These are phyloP conservation scores for Solanum dulcamara DNA, from an alignment of 257 asterid genomes.

Conservation along the genomic window DNA sequence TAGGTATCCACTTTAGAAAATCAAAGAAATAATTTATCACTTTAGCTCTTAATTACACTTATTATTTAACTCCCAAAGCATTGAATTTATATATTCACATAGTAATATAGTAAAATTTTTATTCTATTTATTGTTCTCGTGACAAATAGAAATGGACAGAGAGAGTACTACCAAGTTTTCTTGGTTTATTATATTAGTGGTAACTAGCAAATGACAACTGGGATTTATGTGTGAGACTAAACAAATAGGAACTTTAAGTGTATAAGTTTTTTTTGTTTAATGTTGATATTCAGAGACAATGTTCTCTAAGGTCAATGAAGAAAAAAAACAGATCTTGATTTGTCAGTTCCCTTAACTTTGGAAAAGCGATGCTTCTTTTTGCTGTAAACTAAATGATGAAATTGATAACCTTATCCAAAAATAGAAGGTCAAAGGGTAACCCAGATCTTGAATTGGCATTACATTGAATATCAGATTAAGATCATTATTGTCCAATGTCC, in stretches of 20 bases:
- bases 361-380: neutral
- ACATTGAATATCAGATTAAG: conserved; percentile 67
- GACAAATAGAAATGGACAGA: no score
- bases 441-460: conserved; percentile 67
- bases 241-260: no score
- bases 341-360: conserved; percentile 8
- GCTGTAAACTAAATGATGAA: neutral
- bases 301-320: conserved; percentile 47
- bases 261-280: conserved; percentile 1
- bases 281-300: neutral
- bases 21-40: no score
- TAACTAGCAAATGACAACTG: neutral
- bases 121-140: no score
- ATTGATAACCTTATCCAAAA: neutral
- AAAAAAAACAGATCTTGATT: neutral
- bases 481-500: conserved; percentile 55
- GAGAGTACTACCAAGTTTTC: no score
- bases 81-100: no score
- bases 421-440: neutral
- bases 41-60: no score
- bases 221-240: neutral
- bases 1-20: no score
- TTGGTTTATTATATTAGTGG: no score
- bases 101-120: no score
- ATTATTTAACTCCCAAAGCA: no score